Evolutionary conservation across 1,284 basidiomycete genomes (phyloP).

Genomic region (Tranzscheliella williamsii): DNA sequence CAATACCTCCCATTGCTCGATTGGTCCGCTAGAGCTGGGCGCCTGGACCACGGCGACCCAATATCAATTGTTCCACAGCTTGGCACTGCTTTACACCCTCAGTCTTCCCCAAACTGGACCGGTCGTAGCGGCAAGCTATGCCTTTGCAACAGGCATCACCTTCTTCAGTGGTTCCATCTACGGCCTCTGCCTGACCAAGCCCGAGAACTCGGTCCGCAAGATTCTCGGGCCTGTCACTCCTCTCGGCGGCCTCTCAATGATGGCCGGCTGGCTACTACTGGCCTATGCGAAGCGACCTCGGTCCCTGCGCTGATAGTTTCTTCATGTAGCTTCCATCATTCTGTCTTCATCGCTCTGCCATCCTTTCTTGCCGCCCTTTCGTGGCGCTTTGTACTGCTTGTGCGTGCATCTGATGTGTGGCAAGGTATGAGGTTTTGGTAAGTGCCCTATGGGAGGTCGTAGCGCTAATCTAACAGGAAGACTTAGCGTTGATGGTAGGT

Average conservation of each 20-base stretch:
- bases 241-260: conserved; percentile 53
- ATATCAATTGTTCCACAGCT: conserved; percentile 56
- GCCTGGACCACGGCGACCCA: conserved; percentile 55
- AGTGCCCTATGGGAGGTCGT: too few species aligned
- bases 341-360: too few species aligned
- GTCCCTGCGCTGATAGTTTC: conserved; percentile 16
- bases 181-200: conserved; percentile 50
- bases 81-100: conserved; percentile 49
- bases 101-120: conserved; percentile 31
- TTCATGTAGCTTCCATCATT: too few species aligned
- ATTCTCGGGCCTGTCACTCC: conserved; percentile 53
- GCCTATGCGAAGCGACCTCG: conserved; percentile 44
- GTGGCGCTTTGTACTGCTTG: too few species aligned
- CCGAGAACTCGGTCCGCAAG: conserved; percentile 46
- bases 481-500: too few species aligned
- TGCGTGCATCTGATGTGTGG: too few species aligned
- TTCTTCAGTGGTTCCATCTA: conserved; percentile 58
- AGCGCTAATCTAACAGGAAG: too few species aligned
- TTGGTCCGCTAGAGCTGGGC: conserved; percentile 43
- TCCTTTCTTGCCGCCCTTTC: too few species aligned
- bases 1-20: background rate
- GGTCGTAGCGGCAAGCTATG: conserved; percentile 36
- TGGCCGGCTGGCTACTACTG: conserved; percentile 53
- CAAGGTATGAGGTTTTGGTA: too few species aligned
- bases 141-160: conserved; percentile 53